Evolutionary conservation across 768 basidiomycete species (phyloP), one percentile per base, ranked within the genome.

Genomic region (Pisolithus albus): DNA sequence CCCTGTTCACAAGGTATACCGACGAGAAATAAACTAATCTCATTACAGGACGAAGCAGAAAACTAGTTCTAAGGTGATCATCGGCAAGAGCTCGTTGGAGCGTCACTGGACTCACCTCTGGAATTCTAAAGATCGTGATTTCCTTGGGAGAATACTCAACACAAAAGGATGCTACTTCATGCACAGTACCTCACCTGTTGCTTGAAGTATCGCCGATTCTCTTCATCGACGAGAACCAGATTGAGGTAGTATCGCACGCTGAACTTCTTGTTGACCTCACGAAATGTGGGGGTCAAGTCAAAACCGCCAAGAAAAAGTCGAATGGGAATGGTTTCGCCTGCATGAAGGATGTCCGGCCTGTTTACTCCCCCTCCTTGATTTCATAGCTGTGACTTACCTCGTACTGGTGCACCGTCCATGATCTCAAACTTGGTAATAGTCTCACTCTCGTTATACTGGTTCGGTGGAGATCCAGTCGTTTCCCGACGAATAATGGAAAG

Each of bases 391-490:
- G 4, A 64, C 76, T 44, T 56, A 88, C 91, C 92, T 74, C 92
- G 79, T n/a, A 97, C 92, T 1, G 95, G 95, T 7, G 94, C 92
- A 2, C 94, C 93, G 66, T 98, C 94, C 94, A 96, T 96, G 59
- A 97, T 96, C 71, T 98, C 96, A 63, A 97, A 98, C 70, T 98
- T 98, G 8, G 96, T 98, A 61, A 99, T 97, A 7, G 94, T 98
- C 66, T 98, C 94, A 61, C 88, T 92, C 69, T 99, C 95, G 66
- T 97, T 99, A 69, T 99, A 98, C 71, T 94, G 93, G 62, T 98
- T 99, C n/a, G 96, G 96, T 2, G 91, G 91, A 13, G 93, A 80
- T 11, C 95, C 95, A 0, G 95, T 98, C 19, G 96, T 99, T 69
- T 98, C 96, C 19, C 94, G 81, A 37, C 95, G 85, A 59, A 99